Conservation (phyloP, 1,284 basidiomycete genomes). For the Moniliophthora roreri region DNA sequence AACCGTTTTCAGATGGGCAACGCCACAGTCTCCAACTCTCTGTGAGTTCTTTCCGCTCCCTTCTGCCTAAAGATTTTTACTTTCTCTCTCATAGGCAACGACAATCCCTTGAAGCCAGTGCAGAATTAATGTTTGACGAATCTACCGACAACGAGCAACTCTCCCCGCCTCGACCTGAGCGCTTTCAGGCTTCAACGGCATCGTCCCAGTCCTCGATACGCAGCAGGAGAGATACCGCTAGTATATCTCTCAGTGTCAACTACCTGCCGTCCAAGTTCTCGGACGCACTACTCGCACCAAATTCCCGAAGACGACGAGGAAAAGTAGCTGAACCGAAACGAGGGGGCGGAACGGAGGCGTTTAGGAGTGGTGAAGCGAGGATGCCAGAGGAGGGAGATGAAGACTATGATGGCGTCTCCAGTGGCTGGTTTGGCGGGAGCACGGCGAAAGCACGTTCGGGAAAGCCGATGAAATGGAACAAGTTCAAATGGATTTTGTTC, state of each 20-base stretch:
- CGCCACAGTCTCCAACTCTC: too few species aligned
- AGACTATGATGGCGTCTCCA: slow-evolving; percentile 48
- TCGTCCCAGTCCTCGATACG: background rate
- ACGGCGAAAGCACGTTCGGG: slow-evolving; percentile 27
- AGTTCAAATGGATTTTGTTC: slow-evolving; percentile 70
- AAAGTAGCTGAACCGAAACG: slow-evolving; percentile 41
- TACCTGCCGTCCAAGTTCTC: slow-evolving; percentile 71
- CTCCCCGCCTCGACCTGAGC: slow-evolving; percentile 1
- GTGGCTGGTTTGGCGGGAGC: slow-evolving; percentile 30
- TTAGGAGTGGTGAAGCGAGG: slow-evolving; percentile 47
- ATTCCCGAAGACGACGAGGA: slow-evolving; percentile 37
- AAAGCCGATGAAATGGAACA: slow-evolving; percentile 59
- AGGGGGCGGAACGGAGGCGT: slow-evolving; percentile 66
- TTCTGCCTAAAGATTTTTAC: too few species aligned
- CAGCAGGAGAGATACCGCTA: slow-evolving; percentile 22
- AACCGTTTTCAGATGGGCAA: slow-evolving; percentile 1
- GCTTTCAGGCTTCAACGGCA: background rate
- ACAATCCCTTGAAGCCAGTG: too few species aligned
- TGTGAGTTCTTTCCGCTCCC: too few species aligned
- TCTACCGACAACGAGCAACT: too few species aligned
- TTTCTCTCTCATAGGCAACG: too few species aligned
- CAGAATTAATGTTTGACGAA: too few species aligned
- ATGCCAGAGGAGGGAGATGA: slow-evolving; percentile 60
- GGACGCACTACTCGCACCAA: slow-evolving; percentile 32
- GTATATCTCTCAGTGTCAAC: slow-evolving; percentile 51